Evolutionary conservation across 768 basidiomycete species (phyloP), one percentile per base, ranked within the genome.

Genomic region (Obba rivulosa): DNA sequence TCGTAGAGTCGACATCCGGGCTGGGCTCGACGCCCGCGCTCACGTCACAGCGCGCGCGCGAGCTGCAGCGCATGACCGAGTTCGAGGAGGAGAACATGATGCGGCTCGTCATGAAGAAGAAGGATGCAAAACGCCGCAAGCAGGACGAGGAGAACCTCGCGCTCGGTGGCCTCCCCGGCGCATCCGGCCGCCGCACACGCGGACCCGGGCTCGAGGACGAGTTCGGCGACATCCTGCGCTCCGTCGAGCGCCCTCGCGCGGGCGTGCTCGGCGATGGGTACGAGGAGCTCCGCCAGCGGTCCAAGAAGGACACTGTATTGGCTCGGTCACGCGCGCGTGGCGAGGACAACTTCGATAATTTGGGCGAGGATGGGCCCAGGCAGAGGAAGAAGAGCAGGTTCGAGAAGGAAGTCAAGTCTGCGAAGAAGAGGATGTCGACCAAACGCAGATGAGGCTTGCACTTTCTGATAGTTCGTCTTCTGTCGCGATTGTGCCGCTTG

Each of bases 41-140:
- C 11, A 81, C 83, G 18, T 74, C 76, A 10, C 76, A 76, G 21
- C 85, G 92, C 18, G 89, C 88, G 9, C 78, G 81, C 16, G 86
- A 93, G 59, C 75, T 97, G 46, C 78, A 81, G 55, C 78, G 81
- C 5, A 79, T 96, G 67, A 81, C 79, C 43, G 84, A 91, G 52
- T 98, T 90, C 64, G 95, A 98, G 69, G 92, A 95, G 63, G 91
- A 91, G 40, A 93, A 95, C 66, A 91, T 97, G 69, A 89, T 87
- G 34, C 83, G 95, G 39, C 59, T 97, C 45, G 75, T 94, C 51
- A 85, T 93, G 80, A 88, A 85, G 63, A 97, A 97, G 75, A 83
- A 81, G 59, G 92, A 95, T 39, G 76, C 79, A 14, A 79, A 74
- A 56, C 73, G 83, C 39, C 76, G 94, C 17, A 68, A 64, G 45